Evolutionary conservation across 805 yeast species (phyloP), one percentile per base, ranked within the genome.

Genomic region (Lipomyces anomalus): DNA sequence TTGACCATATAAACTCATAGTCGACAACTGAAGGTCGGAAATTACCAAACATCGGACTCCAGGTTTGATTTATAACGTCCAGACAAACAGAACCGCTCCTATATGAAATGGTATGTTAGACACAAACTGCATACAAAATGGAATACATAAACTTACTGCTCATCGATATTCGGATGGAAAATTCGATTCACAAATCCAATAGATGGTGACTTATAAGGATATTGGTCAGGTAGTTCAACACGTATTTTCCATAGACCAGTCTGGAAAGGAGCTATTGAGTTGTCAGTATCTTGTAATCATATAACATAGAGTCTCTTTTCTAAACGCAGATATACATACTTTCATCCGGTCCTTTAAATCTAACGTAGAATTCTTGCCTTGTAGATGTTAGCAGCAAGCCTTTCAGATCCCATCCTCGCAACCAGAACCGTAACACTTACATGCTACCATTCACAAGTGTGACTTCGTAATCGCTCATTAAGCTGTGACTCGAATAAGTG

Each of bases 81-180:
- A 90, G 76, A 66, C 98, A 90, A 4, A 90, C 96, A 0, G 94
- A 80, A 0, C 98, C 98, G 13, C 79, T 58, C 43, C 57, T 53
- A 22, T 16, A n/a, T n/a, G n/a, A n/a, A n/a, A n/a, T n/a, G n/a
- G n/a, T n/a, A 3, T 20, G 22, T 21, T 9, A 30, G 3, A 4
- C 16, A 4, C 4, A 26, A 17, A 16, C 21, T 24, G 44, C 30
- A 35, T 4, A 28, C 2, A 17, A 30, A 28, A 28, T 28, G 1
- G 79, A 80, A n/a, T 11, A 16, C 18, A 20, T 17, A 17, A 35
- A 28, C 57, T 6, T 30, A 53, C 22, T 79, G 73, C 62, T 88
- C 94, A 62, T 90, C 98, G 51, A 90, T 88, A 61, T 90, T 90
- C 4, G 98, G 98, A 63, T 90, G 98, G 67, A 79, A 89, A 17